Conservation (phyloP, 768 basidiomycete species). For the Thelephora aurantiotincta region DNA sequence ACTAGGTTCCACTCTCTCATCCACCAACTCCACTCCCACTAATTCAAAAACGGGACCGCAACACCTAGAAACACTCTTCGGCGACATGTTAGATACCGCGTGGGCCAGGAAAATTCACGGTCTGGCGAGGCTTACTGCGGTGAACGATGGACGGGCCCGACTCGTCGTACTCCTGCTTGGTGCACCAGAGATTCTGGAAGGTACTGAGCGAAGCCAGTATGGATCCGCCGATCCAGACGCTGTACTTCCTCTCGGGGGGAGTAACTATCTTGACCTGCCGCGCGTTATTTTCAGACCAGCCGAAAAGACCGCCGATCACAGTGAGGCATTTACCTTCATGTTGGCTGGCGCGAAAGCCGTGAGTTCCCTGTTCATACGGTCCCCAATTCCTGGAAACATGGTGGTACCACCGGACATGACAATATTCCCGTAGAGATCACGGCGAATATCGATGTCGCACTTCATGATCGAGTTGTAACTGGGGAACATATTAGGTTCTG, state of each 20-base stretch:
- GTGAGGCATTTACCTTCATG: constrained; percentile 32
- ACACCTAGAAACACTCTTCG: too few species aligned
- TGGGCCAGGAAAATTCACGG: too few species aligned
- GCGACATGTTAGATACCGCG: too few species aligned
- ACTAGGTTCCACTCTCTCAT: too few species aligned
- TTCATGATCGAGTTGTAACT: constrained; percentile 75
- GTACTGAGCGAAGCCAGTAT: constrained; percentile 42
- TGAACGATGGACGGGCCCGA: constrained; percentile 38
- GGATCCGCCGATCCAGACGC: constrained; percentile 43
- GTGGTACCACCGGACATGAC: constrained; percentile 49
- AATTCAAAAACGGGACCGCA: too few species aligned
- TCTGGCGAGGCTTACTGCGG: constrained; percentile 16
- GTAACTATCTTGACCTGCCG: constrained; percentile 44
- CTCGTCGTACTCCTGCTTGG: constrained; percentile 48
- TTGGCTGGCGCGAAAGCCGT: constrained; percentile 48
- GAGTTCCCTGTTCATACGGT: constrained; percentile 64
- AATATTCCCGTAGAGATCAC: constrained; percentile 41
- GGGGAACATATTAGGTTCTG: neutral
- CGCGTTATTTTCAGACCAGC: neutral
- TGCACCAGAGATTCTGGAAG: constrained; percentile 59
- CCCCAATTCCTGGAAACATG: constrained; percentile 50
- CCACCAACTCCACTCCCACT: too few species aligned
- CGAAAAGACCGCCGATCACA: neutral
- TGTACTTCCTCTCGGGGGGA: constrained; percentile 59
- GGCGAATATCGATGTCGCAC: constrained; percentile 46